Evolutionary conservation across 116 monocot genomes (phyloP), one percentile per base, ranked within the genome.

Genomic region (Cymodocea nodosa): DNA sequence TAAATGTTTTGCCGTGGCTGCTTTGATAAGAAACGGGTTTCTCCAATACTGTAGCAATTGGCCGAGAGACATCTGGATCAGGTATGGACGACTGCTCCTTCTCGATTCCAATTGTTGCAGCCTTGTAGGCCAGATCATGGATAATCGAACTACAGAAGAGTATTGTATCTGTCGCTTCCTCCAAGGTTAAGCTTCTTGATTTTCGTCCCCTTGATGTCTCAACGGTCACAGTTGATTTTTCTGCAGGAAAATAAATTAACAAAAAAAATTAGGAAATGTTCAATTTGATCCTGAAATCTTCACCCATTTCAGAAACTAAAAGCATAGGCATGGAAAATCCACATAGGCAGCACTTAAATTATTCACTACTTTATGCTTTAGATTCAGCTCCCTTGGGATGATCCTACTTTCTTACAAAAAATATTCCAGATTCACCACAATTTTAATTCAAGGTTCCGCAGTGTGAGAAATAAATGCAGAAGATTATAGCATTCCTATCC

Each of bases 141-240:
- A 89, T 62, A 19, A 98, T 84, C 4, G 89, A 88, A 67, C 86
- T 89, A 68, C 89, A 88, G 76, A 92, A 84, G 24, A 89, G 78
- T 74, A 92, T 77, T 0, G 86, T 82, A 69, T 98, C 89, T 0
- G 86, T 84, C 67, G 86, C 84, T 79, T 98, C 89, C 75, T 88
- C 86, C 24, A 89, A 63, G 39, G 88, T 98, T 54, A 84, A 75
- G 73, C 78, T 86, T 73, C 74, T 85, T 4, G 78, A 67, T 52
- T 54, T 78, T 40, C 69, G 60, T 57, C 70, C 78, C 54, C 56
- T 62, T 50, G 73, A 57, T 23, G 71, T 82, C 80, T 89, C 78
- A 39, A 77, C 66, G 20, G 48, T 79, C 49, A 74, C 73, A 17
- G 72, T 62, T 71, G 81, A 68, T 62, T 82, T 77, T 66, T 78